Evolutionary conservation across 495 filamentous ascomycete genomes (phyloP), one percentile per base, ranked within the genome.

Genomic region (Diplogelasinospora grovesii): DNA sequence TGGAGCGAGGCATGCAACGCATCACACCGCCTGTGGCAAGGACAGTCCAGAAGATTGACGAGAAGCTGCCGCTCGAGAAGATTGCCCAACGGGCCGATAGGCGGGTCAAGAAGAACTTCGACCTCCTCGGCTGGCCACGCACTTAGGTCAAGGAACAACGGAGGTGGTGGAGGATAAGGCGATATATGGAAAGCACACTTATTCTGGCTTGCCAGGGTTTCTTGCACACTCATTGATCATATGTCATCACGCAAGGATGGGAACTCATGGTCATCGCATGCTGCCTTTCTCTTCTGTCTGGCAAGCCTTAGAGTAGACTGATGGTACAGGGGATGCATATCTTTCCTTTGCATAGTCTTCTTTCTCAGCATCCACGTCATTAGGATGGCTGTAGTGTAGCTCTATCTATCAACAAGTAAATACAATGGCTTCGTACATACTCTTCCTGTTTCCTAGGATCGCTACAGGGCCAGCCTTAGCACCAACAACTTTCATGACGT

Each of bases 51-150:
- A 50, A 27, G 24, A 46, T 71, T 24, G 66, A 70, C 34, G 36
- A 58, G 37, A 44, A 49, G 6, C 52, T 73, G 15, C 69, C 60
- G 1, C 60, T 71, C 1, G 68, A 73, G 53, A 64, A 52, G 54
- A 54, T 68, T 31, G 68, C 66, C 36, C 57, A 64, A 57, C 45
- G 45, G 39, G 53, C 61, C 36, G 63, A 69, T 37, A 42, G 44
- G 23, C 45, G 57, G 40, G 70, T 70, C 59, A 63, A 60, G 57
- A 56, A 46, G 48, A 56, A 51, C 34, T 51, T 70, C 22, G 59
- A 59, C 30, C 39, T 40, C 38, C 45, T 68, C 41, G 48, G 49
- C 22, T 9, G 24, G 23, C 45, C 35, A 49, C 42, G 41, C 43
- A 39, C 5, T 22, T 20, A 29, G 45, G 15, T 33, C 32, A 45